A percentile compares a stretch with the other conserved stretches of the same genome.
phyloP scores from a whole-genome alignment of 768 basidiomycete species.

The Phallus indusiatus region DNA sequence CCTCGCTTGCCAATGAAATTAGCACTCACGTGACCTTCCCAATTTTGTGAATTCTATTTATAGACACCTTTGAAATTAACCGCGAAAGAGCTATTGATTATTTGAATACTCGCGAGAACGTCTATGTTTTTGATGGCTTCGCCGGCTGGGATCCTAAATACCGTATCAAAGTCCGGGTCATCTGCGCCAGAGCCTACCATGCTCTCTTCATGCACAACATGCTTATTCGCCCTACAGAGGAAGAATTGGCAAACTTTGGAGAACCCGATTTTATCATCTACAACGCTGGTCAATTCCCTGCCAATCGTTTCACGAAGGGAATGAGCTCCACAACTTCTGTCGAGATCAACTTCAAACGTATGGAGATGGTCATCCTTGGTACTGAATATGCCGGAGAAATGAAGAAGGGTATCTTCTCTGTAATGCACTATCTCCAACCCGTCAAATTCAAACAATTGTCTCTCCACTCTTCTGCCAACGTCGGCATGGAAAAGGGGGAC shows the following conservation, averaged over 20 bases:
- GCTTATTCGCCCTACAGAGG: conserved; percentile 95
- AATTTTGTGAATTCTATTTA: too few relatives aligned
- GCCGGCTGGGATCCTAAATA: conserved; percentile 99
- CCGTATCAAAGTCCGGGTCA: conserved; percentile 99
- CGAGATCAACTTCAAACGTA: conserved; percentile 99
- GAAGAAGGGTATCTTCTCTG: conserved; percentile 99
- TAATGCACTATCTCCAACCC: conserved; percentile 99
- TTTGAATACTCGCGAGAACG: conserved; percentile 95
- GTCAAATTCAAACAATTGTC: conserved; percentile 98
- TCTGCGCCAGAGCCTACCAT: conserved; percentile 97
- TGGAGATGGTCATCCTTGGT: conserved; percentile 99
- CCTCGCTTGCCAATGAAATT: background rate
- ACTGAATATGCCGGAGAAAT: conserved; percentile 98
- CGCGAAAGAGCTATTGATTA: conserved; percentile 99
- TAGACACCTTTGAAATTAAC: conserved; percentile 98
- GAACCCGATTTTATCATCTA: conserved; percentile 99
- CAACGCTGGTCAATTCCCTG: conserved; percentile 99
- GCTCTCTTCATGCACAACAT: conserved; percentile 99
- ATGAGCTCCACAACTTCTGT: conserved; percentile 99
- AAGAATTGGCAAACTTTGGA: conserved; percentile 89
- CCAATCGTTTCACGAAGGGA: conserved; percentile 99
- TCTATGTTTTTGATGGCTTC: conserved; percentile 95
- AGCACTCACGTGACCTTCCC: conserved; percentile 6
- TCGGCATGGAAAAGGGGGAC: conserved; percentile 79
- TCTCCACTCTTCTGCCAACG: conserved; percentile 96